Conservation (phyloP, 495 filamentous ascomycete genomes). For the Lasiosphaeria ovina region DNA sequence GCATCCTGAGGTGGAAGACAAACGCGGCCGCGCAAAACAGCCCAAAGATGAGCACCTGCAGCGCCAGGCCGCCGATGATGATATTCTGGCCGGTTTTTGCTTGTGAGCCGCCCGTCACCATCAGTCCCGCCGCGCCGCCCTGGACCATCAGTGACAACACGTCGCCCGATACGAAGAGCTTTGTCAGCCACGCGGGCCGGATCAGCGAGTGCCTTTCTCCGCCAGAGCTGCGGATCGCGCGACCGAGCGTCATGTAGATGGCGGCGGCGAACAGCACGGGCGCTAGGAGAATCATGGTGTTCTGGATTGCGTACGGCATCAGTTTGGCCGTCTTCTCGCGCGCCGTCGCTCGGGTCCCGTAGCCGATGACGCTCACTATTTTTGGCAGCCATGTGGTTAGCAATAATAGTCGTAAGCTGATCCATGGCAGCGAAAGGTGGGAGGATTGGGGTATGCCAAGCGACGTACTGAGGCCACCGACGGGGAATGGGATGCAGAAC, state of each 20-base stretch:
- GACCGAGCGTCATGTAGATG: constrained; percentile 53
- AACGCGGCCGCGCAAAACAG: constrained; percentile 44
- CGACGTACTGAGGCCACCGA: constrained; percentile 50
- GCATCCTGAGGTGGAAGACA: constrained; percentile 29
- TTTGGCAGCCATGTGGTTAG: neutral
- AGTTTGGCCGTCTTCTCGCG: constrained; percentile 22
- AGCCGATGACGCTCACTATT: constrained; percentile 50
- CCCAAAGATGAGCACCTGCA: constrained; percentile 52
- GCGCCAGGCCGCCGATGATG: constrained; percentile 41
- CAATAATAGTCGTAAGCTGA: neutral
- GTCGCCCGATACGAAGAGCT: constrained; percentile 39
- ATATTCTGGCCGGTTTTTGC: constrained; percentile 38
- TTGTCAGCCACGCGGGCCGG: constrained; percentile 40
- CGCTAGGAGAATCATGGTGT: constrained; percentile 16
- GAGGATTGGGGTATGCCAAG: neutral
- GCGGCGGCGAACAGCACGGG: constrained; percentile 41
- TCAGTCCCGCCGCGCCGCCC: constrained; percentile 27
- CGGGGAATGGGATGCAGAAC: constrained; percentile 56
- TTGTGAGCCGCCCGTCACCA: constrained; percentile 26
- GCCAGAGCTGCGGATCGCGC: constrained; percentile 37
- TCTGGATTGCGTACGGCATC: constrained; percentile 23
- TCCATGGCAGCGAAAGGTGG: neutral
- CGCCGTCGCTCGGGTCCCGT: constrained; percentile 34
- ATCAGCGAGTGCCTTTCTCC: constrained; percentile 36
- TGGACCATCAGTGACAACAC: constrained; percentile 39